Conservation (phyloP, 192 early-diverging fungal genomes). For the Coemansia furcata region DNA sequence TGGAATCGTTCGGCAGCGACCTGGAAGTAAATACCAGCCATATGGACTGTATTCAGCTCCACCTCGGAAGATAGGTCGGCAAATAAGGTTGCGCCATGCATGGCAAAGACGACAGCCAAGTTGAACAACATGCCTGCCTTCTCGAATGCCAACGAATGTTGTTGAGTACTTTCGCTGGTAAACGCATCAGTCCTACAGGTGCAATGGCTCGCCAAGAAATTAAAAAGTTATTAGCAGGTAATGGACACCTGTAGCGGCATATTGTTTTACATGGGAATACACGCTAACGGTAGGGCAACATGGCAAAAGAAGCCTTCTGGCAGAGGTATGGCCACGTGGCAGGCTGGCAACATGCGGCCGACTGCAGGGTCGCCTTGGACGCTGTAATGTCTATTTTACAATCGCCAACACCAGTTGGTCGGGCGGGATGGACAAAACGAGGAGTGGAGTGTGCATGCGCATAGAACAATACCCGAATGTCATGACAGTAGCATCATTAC, state of each 20-base stretch:
- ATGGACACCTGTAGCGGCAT: background rate
- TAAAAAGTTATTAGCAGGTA: background rate
- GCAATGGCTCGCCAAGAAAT: conserved; percentile 14
- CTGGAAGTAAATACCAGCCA: conserved; percentile 88
- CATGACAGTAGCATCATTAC: background rate
- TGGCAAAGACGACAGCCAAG: conserved; percentile 75
- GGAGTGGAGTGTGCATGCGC: background rate
- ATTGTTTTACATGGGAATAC: background rate
- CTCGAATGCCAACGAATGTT: conserved; percentile 95
- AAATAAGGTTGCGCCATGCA: conserved; percentile 43
- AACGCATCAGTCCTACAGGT: conserved; percentile 79
- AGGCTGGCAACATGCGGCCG: conserved; percentile 1
- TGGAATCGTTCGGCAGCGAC: conserved; percentile 90
- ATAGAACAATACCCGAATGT: background rate
- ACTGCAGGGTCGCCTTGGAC: background rate
- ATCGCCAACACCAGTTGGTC: background rate
- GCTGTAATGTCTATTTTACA: background rate
- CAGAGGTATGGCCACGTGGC: background rate
- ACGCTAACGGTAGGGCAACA: background rate
- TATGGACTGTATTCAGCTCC: conserved; percentile 64
- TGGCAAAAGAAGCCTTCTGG: background rate
- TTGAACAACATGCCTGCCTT: conserved; percentile 97
- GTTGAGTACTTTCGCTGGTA: conserved; percentile 69
- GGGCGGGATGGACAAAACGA: background rate
- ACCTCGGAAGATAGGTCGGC: conserved; percentile 47